These are phyloP conservation scores for Pseudogymnoascus sp. DNA, from an alignment of 2,329 filamentous ascomycete species.

Conservation along the genomic window DNA sequence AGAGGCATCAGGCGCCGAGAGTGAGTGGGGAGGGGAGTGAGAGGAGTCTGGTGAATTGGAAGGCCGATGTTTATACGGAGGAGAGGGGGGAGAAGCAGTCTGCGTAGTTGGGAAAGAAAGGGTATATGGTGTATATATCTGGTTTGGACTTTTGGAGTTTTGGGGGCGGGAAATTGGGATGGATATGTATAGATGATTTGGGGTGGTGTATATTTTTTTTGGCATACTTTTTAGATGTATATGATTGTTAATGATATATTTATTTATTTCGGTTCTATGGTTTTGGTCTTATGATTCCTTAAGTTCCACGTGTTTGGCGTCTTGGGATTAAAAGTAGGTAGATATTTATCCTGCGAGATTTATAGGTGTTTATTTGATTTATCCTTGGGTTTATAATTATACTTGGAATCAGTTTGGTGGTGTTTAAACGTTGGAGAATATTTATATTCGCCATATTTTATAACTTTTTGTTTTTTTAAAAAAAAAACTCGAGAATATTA, in stretches of 20 bases:
- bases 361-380: no score
- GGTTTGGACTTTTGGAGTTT: not conserved
- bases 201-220: not conserved
- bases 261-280: not conserved
- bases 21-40: constrained; percentile 20
- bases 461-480: no score
- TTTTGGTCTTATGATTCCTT: no score
- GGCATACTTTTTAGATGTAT: not conserved
- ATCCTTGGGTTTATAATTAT: no score
- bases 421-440: no score
- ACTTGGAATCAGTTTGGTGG: no score
- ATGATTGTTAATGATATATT: not conserved
- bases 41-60: constrained; percentile 12
- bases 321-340: no score
- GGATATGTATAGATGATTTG: not conserved
- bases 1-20: not conserved
- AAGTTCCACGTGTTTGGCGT: no score
- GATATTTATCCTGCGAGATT: no score
- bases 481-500: no score
- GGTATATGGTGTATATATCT: not conserved
- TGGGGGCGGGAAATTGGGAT: not conserved
- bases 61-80: constrained; percentile 15
- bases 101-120: not conserved
- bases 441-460: no score
- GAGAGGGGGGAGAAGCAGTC: constrained; percentile 33